These are phyloP conservation scores for Lipomyces chichibuensis DNA, from an alignment of 805 yeast genomes.

Conservation along the genomic window DNA sequence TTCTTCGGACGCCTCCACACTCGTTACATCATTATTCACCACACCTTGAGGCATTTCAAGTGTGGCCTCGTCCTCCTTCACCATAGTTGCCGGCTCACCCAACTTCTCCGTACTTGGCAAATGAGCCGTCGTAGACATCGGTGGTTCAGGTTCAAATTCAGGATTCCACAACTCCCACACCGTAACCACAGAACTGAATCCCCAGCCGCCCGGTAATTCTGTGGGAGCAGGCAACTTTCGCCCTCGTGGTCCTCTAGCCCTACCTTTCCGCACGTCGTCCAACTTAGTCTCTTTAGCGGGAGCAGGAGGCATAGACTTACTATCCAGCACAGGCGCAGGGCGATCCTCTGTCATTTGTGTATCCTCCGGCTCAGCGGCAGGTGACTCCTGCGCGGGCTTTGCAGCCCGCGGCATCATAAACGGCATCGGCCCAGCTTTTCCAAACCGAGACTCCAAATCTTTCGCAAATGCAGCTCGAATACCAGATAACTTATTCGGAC, in stretches of 20 bases:
- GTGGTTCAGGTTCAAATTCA: neutral
- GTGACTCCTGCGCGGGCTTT: neutral
- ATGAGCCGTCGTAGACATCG: too few species aligned
- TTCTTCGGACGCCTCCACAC: constrained; percentile 3
- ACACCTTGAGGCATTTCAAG: too few species aligned
- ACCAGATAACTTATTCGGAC: constrained; percentile 43
- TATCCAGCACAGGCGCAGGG: constrained; percentile 15
- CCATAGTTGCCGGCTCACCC: neutral
- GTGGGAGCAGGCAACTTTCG: constrained; percentile 66
- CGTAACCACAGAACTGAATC: constrained; percentile 20
- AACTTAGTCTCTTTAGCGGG: constrained; percentile 26
- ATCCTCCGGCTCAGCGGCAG: constrained; percentile 4
- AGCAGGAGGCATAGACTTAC: constrained; percentile 29
- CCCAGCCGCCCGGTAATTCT: constrained; percentile 40
- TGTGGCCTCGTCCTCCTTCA: neutral
- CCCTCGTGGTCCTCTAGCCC: constrained; percentile 77
- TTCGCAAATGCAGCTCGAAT: constrained; percentile 56
- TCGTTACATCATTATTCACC: neutral
- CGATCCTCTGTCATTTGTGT: constrained; percentile 11
- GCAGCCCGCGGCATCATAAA: constrained; percentile 49
- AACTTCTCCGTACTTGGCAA: neutral
- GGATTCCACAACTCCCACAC: constrained; percentile 26
- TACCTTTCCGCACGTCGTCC: constrained; percentile 51
- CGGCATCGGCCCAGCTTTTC: constrained; percentile 51
- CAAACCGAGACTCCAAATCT: constrained; percentile 64